Conservation (phyloP, 108 stramenopile species). For the Skeletonema marinoi region DNA sequence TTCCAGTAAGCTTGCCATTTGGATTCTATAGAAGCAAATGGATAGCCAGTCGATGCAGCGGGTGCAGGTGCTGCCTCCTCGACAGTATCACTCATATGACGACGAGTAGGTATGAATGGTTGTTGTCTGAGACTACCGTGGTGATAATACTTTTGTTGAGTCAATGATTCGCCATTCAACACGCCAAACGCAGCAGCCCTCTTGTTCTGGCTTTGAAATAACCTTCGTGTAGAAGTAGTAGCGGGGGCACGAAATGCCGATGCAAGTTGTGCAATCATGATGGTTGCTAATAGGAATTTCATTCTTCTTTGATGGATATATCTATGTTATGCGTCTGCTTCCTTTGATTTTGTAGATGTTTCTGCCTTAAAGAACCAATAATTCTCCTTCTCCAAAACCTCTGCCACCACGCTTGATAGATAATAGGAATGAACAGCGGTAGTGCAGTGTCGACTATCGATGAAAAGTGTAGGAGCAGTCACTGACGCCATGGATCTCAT, state of each 20-base stretch:
- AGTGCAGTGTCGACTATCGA: no score
- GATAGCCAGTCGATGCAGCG: slow-evolving; percentile 47
- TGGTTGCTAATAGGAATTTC: slow-evolving; percentile 4
- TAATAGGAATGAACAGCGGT: no score
- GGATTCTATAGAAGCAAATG: slow-evolving; percentile 77
- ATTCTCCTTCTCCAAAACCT: background rate
- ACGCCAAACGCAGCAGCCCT: background rate
- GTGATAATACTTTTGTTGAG: background rate
- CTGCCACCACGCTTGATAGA: no score
- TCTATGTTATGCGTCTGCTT: background rate
- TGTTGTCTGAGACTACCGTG: background rate
- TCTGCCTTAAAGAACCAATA: no score
- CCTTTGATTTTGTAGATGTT: background rate
- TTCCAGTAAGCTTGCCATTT: slow-evolving; percentile 92
- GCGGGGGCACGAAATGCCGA: slow-evolving; percentile 17
- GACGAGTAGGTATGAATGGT: background rate
- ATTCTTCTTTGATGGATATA: background rate
- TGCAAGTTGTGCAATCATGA: slow-evolving; percentile 18
- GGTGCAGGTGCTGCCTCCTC: slow-evolving; percentile 6
- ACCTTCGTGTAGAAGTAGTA: background rate
- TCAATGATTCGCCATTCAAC: background rate
- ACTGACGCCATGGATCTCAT: no score
- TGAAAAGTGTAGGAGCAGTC: no score
- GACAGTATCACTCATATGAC: slow-evolving; percentile 10
- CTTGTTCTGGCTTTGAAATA: background rate